These are phyloP conservation scores for Acrocalymma vagum DNA, from an alignment of 2,329 filamentous ascomycete species.

Conservation along the genomic window DNA sequence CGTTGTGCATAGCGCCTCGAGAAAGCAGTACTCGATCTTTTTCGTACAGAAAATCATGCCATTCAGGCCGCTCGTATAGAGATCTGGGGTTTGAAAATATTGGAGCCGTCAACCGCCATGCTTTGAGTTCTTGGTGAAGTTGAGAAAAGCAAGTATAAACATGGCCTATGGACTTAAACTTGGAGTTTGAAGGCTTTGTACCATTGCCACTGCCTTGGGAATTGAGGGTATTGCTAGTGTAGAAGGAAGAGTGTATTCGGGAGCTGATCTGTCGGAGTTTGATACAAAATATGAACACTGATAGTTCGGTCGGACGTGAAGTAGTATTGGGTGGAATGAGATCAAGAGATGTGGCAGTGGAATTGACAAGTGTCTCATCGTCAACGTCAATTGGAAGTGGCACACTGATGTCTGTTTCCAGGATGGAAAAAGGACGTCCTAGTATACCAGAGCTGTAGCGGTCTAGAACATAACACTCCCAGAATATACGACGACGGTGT, in stretches of 20 bases:
- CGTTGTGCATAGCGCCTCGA: conserved; percentile 52
- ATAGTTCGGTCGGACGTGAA: conserved; percentile 36
- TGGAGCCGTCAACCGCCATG: conserved; percentile 47
- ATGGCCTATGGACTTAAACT: conserved; percentile 16
- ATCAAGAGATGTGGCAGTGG: conserved; percentile 6
- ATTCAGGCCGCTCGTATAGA: conserved; percentile 55
- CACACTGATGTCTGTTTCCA: conserved; percentile 50
- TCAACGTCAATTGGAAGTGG: conserved; percentile 46
- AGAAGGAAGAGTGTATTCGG: conserved; percentile 44
- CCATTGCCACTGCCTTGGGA: not conserved
- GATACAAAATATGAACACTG: conserved; percentile 51
- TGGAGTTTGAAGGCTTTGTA: not conserved
- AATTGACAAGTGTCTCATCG: conserved; percentile 31
- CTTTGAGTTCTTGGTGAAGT: conserved; percentile 45
- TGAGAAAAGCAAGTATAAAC: conserved; percentile 15
- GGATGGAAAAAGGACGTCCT: conserved; percentile 53
- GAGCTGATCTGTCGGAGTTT: conserved; percentile 53
- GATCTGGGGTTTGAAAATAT: conserved; percentile 42
- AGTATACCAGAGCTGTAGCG: conserved; percentile 55
- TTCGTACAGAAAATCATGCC: conserved; percentile 54
- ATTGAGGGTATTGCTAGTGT: conserved; percentile 1
- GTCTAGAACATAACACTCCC: conserved; percentile 57
- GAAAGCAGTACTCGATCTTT: conserved; percentile 53
- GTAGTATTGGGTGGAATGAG: conserved; percentile 24
- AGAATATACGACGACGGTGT: conserved; percentile 52